Percentiles rank a stretch among this genome's conserved stretches.
Evolutionary conservation across 2,329 filamentous ascomycete genomes (phyloP).

Genomic region (Colletotrichum chrysophilum): DNA sequence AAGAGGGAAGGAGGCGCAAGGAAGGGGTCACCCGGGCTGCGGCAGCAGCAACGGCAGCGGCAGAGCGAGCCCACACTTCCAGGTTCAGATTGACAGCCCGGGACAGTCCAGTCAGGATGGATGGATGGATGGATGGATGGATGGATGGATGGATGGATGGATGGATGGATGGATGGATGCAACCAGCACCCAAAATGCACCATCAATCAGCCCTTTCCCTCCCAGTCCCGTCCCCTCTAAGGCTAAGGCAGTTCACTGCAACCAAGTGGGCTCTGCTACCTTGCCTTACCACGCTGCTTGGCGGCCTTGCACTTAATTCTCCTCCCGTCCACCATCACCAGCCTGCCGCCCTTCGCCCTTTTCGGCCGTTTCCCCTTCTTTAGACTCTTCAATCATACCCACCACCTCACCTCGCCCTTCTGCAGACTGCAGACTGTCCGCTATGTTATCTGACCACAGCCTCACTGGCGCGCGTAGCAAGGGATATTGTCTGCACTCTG

Average conservation of each 20-base stretch:
- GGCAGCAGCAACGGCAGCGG: not conserved
- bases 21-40: slow-evolving; percentile 9
- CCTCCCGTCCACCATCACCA: not conserved
- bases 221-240: not conserved
- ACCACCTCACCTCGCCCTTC: not conserved
- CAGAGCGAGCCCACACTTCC: not conserved
- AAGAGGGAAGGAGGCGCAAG: not conserved
- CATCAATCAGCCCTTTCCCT: not conserved
- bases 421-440: not conserved
- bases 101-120: not conserved
- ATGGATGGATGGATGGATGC: not conserved
- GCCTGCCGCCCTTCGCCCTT: not conserved
- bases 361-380: not conserved
- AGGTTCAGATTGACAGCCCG: not conserved
- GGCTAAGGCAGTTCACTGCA: not conserved
- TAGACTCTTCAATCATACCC: not conserved
- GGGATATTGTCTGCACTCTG: not conserved
- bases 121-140: not conserved
- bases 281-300: not conserved
- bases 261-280: slow-evolving; percentile 3
- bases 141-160: not conserved
- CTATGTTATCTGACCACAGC: not conserved
- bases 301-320: not conserved
- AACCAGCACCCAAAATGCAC: not conserved
- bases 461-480: not conserved